Base-by-base conservation (phyloP, 129 eudicot species). In the Pittosporum tobira region DNA sequence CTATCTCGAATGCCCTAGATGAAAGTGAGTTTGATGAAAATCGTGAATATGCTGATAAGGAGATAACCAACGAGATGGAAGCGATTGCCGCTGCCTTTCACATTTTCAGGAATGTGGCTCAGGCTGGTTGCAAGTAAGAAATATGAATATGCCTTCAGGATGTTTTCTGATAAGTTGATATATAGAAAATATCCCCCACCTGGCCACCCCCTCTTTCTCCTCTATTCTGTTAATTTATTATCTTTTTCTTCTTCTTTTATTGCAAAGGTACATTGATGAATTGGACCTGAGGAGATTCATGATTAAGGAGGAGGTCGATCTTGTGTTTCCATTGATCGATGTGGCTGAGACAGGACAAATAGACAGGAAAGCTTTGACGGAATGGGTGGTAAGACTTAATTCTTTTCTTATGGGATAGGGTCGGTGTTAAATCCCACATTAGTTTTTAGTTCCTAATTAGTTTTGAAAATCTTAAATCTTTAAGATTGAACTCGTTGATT, bases 71-170 rank as follows among this genome's bases (percentile, higher is more conserved):
- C 46, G 96, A 88, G 71, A 78, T 76, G 82, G 94, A 81, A 68
- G 96, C 96, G 31, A 81, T 76, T 52, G 96, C 94, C 22, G 86
- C 96, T 56, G 94, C 96, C 2, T 77, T 78, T 81, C 79, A 77
- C 64, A 76, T 88, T 29, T 88, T 81, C 64, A 48, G 81, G 50
- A 88, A 88, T 55, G 94, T 88, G 4, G 80, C 85, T 51, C 79
- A 64, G 66, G 78, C 78, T 54, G 77, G 84, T 72, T 59, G 55
- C 71, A 75, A 51, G 85, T 84, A 74, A 81, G 79, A 43, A 69
- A 47, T 27, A 16, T 61, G 62, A n/a, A n/a, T n/a, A 6, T 28
- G 29, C 6, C 0, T 45, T 2, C 29, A 11, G 18, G n/a, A n/a
- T n/a, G n/a, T n/a, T 28, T 45, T 1, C 3, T 13, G 38, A n/a